These are phyloP conservation scores for Polygonum aviculare DNA, from an alignment of 148 eudicot genomes.

Conservation along the genomic window DNA sequence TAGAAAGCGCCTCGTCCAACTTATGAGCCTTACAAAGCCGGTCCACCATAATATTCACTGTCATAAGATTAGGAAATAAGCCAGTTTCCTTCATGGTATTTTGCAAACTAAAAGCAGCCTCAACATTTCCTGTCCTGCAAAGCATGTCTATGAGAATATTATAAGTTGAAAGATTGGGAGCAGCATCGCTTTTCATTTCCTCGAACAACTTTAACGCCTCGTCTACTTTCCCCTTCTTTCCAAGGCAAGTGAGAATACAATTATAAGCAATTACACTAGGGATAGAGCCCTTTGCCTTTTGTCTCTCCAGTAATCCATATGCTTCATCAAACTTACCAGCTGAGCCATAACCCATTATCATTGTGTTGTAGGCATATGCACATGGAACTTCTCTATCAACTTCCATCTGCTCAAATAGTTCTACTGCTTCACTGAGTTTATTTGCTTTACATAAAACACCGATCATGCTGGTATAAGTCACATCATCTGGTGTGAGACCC, in stretches of 20 bases:
- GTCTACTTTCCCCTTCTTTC: slow-evolving; percentile 57
- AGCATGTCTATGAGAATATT: slow-evolving; percentile 80
- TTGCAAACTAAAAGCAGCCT: slow-evolving; percentile 55
- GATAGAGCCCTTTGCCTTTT: slow-evolving; percentile 72
- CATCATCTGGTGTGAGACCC: slow-evolving; percentile 81
- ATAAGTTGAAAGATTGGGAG: slow-evolving; percentile 62
- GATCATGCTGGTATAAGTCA: slow-evolving; percentile 88
- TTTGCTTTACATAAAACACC: slow-evolving; percentile 75
- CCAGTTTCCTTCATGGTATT: slow-evolving; percentile 69
- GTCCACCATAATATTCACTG: slow-evolving; percentile 89
- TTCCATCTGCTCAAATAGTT: slow-evolving; percentile 84
- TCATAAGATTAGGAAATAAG: slow-evolving; percentile 52
- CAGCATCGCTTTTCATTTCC: slow-evolving; percentile 77
- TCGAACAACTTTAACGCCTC: slow-evolving; percentile 59
- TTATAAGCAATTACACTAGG: slow-evolving; percentile 90
- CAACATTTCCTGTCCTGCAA: slow-evolving; percentile 56
- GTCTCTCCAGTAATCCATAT: slow-evolving; percentile 66
- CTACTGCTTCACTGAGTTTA: slow-evolving; percentile 75
- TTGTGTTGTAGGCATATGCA: slow-evolving; percentile 94
- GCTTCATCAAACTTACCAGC: slow-evolving; percentile 84
- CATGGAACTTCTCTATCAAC: slow-evolving; percentile 66
- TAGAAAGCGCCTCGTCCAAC: slow-evolving; percentile 67
- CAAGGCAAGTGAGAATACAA: slow-evolving; percentile 77
- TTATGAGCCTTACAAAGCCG: slow-evolving; percentile 63
- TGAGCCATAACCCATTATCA: slow-evolving; percentile 96